These are phyloP conservation scores for Macrolepiota dolichaula DNA, from an alignment of 768 basidiomycete genomes.

Conservation along the genomic window DNA sequence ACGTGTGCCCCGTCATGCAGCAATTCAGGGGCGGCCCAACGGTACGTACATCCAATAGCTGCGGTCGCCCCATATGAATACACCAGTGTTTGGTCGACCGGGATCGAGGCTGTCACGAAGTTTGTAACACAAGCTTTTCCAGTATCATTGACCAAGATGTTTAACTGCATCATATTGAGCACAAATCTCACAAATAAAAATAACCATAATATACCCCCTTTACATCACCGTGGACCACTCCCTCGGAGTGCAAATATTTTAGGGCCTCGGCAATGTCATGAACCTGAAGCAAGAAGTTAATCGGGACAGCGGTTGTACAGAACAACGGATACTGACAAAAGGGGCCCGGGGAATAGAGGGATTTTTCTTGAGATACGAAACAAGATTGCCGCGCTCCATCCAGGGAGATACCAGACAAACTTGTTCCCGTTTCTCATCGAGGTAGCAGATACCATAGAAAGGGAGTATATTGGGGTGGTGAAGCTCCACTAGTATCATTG, in stretches of 20 bases:
- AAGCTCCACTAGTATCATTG: conserved; percentile 2
- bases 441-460: conserved; percentile 9
- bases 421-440: neutral
- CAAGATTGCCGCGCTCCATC: conserved; percentile 13
- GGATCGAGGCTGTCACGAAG: conserved; percentile 12
- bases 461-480: conserved; percentile 8
- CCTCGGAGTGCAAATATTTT: conserved; percentile 11
- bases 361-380: conserved; percentile 2
- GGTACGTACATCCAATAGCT: neutral
- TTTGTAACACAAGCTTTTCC: conserved; percentile 13
- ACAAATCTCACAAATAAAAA: neutral
- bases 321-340: neutral
- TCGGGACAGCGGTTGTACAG: neutral
- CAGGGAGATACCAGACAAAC: conserved; percentile 15
- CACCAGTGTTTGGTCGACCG: conserved; percentile 1
- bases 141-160: conserved; percentile 12
- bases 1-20: neutral
- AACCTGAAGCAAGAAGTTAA: neutral
- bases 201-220: conserved; percentile 11
- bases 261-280: conserved; percentile 12
- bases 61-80: neutral
- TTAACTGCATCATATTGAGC: conserved; percentile 3
- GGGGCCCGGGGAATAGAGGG: neutral
- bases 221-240: conserved; percentile 15
- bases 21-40: conserved; percentile 19